phyloP scores from a whole-genome alignment of 1,139 yeast genomes.

The Debaryomyces nepalensis region DNA sequence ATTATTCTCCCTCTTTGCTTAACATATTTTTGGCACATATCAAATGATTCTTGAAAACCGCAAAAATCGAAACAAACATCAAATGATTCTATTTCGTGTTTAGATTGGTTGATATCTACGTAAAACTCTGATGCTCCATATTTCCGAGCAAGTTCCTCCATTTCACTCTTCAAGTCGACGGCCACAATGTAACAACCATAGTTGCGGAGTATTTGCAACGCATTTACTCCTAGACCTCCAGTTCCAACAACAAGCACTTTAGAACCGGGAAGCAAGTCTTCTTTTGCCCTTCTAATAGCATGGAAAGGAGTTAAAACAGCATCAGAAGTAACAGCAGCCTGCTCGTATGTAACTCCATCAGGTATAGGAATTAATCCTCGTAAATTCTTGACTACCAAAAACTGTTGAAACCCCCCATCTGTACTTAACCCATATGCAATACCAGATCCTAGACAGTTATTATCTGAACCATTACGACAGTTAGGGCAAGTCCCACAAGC shows the following conservation, averaged over 20 bases:
- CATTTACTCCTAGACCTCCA: slow-evolving; percentile 58
- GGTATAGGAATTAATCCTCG: slow-evolving; percentile 50
- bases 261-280: slow-evolving; percentile 36
- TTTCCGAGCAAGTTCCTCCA: slow-evolving; percentile 32
- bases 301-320: slow-evolving; percentile 58
- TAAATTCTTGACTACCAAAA: slow-evolving; percentile 42
- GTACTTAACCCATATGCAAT: slow-evolving; percentile 47
- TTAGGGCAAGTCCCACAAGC: slow-evolving; percentile 50
- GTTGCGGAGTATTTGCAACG: slow-evolving; percentile 46
- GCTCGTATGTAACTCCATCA: slow-evolving; percentile 47
- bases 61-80: slow-evolving; percentile 51
- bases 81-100: slow-evolving; percentile 38
- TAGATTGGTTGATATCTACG: slow-evolving; percentile 33
- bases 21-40: slow-evolving; percentile 38
- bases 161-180: slow-evolving; percentile 41
- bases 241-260: slow-evolving; percentile 52
- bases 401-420: slow-evolving; percentile 58
- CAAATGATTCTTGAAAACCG: slow-evolving; percentile 46
- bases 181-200: slow-evolving; percentile 49
- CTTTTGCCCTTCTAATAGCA: slow-evolving; percentile 47
- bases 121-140: slow-evolving; percentile 52
- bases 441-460: slow-evolving; percentile 32
- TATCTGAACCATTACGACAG: slow-evolving; percentile 51
- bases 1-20: slow-evolving; percentile 44
- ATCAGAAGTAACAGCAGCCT: slow-evolving; percentile 55